Evolutionary conservation across 2,329 filamentous ascomycete species (phyloP), one percentile per base, ranked within the genome.

Genomic region (Aspergillus ustus): DNA sequence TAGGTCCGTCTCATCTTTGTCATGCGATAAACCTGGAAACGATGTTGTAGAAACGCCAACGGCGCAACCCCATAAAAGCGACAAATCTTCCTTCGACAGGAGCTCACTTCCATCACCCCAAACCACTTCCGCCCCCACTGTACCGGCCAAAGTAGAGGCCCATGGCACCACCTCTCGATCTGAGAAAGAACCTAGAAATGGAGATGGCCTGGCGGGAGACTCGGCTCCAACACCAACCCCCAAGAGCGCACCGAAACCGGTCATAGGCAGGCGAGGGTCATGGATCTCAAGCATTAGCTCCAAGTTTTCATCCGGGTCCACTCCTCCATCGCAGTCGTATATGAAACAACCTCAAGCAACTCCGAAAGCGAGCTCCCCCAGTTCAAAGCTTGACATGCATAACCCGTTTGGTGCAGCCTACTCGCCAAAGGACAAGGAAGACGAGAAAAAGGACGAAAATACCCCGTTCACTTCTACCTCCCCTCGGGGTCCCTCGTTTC

Each of bases 231-330:
- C 70, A 8, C 66, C 67, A 17, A 17, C 68, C 17, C 70, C 69
- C 48, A 74, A 70, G 61, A 73, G 67, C 22, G 62, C 68, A 4
- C 70, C 70, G 7, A 74, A 72, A 69, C 65, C 72, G 7, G 68
- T 77, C 13, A 66, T 68, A 7, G 83, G 87, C 57, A 85, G 92
- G 66, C 80, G 87, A 59, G 89, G 88, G 64, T 97, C 93, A 15
- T 99, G 95, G 95, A 93, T 98, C 72, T 92, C 91, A 60, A 97
- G 88, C 72, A 87, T 98, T 67, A 96, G 92, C 66, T 94, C 92
- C 67, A 97, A 96, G 75, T 97, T 98, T 80, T 93, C 91, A 2
- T 88, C 87, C 34, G 76, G 76, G 3, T 73, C 77, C 11, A 78
- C 77, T 2, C 75, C 78, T n/a, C 76, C 77, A 4, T 75, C 77